A percentile compares a stretch with the other conserved stretches of the same genome.
Conservation (phyloP, 129 eudicot genomes). For the Helianthus tuberosus region DNA sequence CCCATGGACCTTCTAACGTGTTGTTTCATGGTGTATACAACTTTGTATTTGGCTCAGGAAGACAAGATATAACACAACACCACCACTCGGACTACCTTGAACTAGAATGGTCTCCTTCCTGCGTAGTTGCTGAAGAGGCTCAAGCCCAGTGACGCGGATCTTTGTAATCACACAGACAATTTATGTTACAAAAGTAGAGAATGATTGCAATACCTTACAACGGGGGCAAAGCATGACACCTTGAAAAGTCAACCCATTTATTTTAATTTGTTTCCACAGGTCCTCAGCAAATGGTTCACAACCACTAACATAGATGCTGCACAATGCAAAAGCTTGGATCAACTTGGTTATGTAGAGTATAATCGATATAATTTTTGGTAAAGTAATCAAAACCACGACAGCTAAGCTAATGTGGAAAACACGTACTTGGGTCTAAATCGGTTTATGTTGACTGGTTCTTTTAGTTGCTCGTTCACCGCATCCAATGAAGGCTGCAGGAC, state of each 20-base stretch:
- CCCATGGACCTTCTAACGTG: too few relatives aligned
- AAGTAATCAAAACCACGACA: not conserved
- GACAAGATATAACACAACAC: too few relatives aligned
- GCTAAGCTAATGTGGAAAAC: not conserved
- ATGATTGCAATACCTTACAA: slow-evolving; percentile 64
- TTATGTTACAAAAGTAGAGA: not conserved
- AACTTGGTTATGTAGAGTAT: too few relatives aligned
- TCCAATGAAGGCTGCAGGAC: slow-evolving; percentile 64
- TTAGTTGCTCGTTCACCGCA: slow-evolving; percentile 58
- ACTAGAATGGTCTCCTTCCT: too few relatives aligned
- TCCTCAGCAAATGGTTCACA: slow-evolving; percentile 83
- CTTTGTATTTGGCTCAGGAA: too few relatives aligned
- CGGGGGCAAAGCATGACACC: slow-evolving; percentile 77
- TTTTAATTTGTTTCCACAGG: slow-evolving; percentile 72
- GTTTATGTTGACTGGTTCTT: slow-evolving; percentile 61
- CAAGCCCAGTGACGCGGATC: too few relatives aligned
- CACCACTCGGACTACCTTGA: too few relatives aligned
- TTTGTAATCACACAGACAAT: not conserved
- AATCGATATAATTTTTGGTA: not conserved
- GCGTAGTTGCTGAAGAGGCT: too few relatives aligned
- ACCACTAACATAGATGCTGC: slow-evolving; percentile 76
- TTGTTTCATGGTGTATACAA: too few relatives aligned
- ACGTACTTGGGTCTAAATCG: slow-evolving; percentile 89
- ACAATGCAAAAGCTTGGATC: slow-evolving; percentile 26
- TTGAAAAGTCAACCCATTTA: slow-evolving; percentile 54